These are phyloP conservation scores for Cystobasidium sp. DNA, from an alignment of 1,284 basidiomycete genomes.

Conservation along the genomic window DNA sequence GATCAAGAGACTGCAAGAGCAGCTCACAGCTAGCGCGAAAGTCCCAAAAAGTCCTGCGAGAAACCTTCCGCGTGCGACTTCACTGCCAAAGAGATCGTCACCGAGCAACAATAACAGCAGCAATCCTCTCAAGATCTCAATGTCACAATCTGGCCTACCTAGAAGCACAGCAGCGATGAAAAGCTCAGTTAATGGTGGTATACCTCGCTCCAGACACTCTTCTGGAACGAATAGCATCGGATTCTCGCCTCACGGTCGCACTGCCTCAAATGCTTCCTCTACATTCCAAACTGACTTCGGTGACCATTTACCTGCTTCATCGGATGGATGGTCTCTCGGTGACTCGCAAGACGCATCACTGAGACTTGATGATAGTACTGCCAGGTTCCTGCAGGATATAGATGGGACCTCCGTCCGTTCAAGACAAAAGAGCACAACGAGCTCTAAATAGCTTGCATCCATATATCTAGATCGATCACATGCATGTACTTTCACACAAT, in stretches of 20 bases:
- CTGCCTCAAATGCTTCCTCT: conserved; percentile 30
- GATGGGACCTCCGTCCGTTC: conserved; percentile 9
- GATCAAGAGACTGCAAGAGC: conserved; percentile 17
- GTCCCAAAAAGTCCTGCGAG: not conserved
- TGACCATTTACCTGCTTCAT: conserved; percentile 33
- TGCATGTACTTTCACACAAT: too few relatives aligned
- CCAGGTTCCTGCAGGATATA: conserved; percentile 37
- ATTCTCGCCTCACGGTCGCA: conserved; percentile 20
- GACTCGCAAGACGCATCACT: conserved; percentile 36
- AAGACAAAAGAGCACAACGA: conserved; percentile 22
- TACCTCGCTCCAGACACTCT: conserved; percentile 18
- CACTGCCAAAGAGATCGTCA: not conserved
- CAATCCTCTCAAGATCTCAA: not conserved
- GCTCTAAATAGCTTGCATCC: not conserved
- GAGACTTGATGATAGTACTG: conserved; percentile 36
- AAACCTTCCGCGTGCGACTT: not conserved
- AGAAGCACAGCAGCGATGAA: not conserved
- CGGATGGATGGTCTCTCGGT: conserved; percentile 30
- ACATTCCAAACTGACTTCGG: conserved; percentile 35
- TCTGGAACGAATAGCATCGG: conserved; percentile 17
- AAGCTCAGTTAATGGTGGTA: not conserved
- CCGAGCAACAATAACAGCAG: not conserved
- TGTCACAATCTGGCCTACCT: conserved; percentile 2
- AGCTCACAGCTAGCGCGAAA: conserved; percentile 1
- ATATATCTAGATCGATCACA: too few relatives aligned